Conservation (phyloP, 2,329 filamentous ascomycete species). For the Penicillium sclerotigenum region DNA sequence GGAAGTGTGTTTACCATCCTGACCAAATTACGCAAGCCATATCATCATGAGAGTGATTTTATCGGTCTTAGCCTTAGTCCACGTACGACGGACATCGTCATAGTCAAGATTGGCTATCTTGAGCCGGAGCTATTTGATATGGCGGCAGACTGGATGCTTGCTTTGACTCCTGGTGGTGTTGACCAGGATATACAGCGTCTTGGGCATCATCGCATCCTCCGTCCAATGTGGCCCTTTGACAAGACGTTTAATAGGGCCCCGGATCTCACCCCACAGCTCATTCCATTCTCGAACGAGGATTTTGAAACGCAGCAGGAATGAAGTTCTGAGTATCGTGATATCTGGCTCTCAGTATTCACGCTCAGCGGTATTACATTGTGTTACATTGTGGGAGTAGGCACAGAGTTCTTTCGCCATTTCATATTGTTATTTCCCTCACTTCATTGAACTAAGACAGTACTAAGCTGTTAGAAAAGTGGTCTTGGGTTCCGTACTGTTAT, state of each 20-base stretch:
- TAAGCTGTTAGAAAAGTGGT: too few relatives aligned
- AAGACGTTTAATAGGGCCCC: slow-evolving; percentile 33
- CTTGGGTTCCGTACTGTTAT: too few relatives aligned
- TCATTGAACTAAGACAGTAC: too few relatives aligned
- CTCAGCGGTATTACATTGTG: too few relatives aligned
- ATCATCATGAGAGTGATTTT: slow-evolving; percentile 54
- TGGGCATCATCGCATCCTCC: slow-evolving; percentile 48
- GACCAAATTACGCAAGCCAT: slow-evolving; percentile 53
- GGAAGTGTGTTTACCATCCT: slow-evolving; percentile 53
- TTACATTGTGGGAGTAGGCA: too few relatives aligned
- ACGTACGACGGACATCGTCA: slow-evolving; percentile 49
- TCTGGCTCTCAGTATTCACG: not conserved
- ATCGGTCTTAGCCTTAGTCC: slow-evolving; percentile 48
- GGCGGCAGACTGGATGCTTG: slow-evolving; percentile 55
- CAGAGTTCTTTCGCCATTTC: too few relatives aligned
- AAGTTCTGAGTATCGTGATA: not conserved
- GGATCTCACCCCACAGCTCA: slow-evolving; percentile 37
- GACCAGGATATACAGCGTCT: slow-evolving; percentile 52
- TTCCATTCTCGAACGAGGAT: slow-evolving; percentile 32
- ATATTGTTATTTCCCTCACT: too few relatives aligned
- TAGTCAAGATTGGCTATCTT: slow-evolving; percentile 57
- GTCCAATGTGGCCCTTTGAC: slow-evolving; percentile 53
- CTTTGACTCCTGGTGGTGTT: slow-evolving; percentile 53
- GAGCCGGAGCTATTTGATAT: slow-evolving; percentile 56
- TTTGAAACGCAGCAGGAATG: too few relatives aligned